Evolutionary conservation across 495 filamentous ascomycete genomes (phyloP), one percentile per base, ranked within the genome.

Genomic region (Hypoxylon lenormandii): DNA sequence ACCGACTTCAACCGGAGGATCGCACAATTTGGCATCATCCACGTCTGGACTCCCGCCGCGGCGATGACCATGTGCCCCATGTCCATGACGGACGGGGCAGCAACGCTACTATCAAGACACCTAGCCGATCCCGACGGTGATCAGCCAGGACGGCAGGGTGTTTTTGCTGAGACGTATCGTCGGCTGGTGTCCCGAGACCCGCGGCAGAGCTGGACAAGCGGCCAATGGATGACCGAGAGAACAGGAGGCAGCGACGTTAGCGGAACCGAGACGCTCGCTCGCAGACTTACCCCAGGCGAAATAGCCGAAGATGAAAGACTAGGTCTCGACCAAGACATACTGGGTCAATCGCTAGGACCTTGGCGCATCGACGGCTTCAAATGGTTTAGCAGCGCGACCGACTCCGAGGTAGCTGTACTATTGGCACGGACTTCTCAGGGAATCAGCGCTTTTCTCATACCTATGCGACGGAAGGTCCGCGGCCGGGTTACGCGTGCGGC

Each of bases 221-320:
- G 91, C 0, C 91, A 94, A 72, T 94, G 91, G 91, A 94, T 94
- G 91, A 93, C 91, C 0, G 91, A 93, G 69, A 84, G 91, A n/a
- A 77, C 83, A 0, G 91, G 90, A 6, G 91, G 91, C 1, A 90
- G 87, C 63, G 91, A 94, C 64, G 88, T 93, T 3, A 86, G 86
- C 5, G 84, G 81, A 46, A 91, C 88, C 0, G 91, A 94, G 74
- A 94, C 90, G 1, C 64, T 91, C 83, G 30, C 84, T 4, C 56
- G 51, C 28, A 64, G 42, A 28, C 30, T 33, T 38, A 59, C 26
- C 4, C 10, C 4, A 11, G 6, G 3, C 10, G 30, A 33, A 33
- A 33, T 33, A 1, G 4, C 5, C 15, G 36, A 23, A 4, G 52
- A 43, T 4, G 5, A 26, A 19, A 23, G 13, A 12, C 2, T 2